These are phyloP conservation scores for Dendrothele bispora DNA, from an alignment of 768 basidiomycete species.

Conservation along the genomic window DNA sequence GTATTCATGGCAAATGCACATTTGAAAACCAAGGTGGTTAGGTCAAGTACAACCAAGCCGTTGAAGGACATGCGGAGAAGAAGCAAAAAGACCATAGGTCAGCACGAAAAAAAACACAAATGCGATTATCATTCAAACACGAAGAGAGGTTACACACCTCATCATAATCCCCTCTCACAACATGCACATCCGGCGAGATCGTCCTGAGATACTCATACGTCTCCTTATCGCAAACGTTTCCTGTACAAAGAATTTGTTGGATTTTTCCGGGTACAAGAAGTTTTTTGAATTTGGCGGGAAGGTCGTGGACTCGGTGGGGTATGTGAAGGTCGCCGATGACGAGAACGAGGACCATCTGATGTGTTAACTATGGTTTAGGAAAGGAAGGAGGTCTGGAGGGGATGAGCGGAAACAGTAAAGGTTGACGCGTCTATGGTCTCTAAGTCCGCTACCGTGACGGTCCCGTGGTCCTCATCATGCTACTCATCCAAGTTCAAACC, in stretches of 20 bases:
- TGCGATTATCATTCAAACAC: not conserved
- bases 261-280: constrained; percentile 95
- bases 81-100: not conserved
- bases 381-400: too few relatives aligned
- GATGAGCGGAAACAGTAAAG: too few relatives aligned
- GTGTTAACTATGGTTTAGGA: too few relatives aligned
- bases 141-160: constrained; percentile 55
- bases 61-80: not conserved
- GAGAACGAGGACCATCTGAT: constrained; percentile 72
- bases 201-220: constrained; percentile 95
- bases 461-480: too few relatives aligned
- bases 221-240: constrained; percentile 96
- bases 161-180: constrained; percentile 94
- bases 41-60: not conserved
- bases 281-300: constrained; percentile 96
- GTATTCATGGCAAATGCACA: too few relatives aligned
- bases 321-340: constrained; percentile 98
- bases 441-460: too few relatives aligned
- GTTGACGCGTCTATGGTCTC: too few relatives aligned
- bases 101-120: too few relatives aligned
- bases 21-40: too few relatives aligned
- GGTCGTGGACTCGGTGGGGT: constrained; percentile 85
- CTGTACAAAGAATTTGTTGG: constrained; percentile 95
- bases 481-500: too few relatives aligned
- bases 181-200: constrained; percentile 90